Conservation (phyloP, 2,329 filamentous ascomycete genomes). For the Huntiella abstrusa region DNA sequence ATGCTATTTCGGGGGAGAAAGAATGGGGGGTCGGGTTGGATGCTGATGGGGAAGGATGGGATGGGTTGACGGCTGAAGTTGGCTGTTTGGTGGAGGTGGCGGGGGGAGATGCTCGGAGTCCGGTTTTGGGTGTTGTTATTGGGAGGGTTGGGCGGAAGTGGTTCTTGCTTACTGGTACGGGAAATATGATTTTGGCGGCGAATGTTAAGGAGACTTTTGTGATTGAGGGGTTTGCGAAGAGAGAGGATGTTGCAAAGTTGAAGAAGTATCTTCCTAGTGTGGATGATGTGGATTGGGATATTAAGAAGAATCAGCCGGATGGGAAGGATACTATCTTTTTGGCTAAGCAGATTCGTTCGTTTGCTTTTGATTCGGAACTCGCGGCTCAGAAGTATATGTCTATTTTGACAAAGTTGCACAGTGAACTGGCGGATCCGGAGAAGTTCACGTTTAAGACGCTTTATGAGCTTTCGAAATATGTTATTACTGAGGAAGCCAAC, state of each 20-base stretch:
- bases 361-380: no score
- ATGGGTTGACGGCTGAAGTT: not conserved
- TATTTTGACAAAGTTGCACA: no score
- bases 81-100: slow-evolving; percentile 14
- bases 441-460: no score
- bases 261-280: slow-evolving; percentile 12
- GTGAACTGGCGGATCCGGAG: no score
- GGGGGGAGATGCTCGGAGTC: slow-evolving; percentile 23
- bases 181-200: slow-evolving; percentile 28
- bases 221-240: slow-evolving; percentile 26
- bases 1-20: no score
- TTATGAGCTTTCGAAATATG: no score
- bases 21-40: not conserved
- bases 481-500: no score
- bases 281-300: not conserved
- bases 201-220: slow-evolving; percentile 29
- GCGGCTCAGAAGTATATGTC: no score
- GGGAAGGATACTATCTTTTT: slow-evolving; percentile 4
- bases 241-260: slow-evolving; percentile 23
- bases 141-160: slow-evolving; percentile 30
- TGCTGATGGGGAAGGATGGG: not conserved
- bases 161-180: slow-evolving; percentile 35
- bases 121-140: slow-evolving; percentile 33
- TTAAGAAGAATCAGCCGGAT: not conserved
- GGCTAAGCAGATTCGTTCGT: not conserved